A percentile compares a stretch with the other conserved stretches of the same genome.
Evolutionary conservation across 106 monocot genomes (phyloP).

Genomic region (Acorus gramineus): DNA sequence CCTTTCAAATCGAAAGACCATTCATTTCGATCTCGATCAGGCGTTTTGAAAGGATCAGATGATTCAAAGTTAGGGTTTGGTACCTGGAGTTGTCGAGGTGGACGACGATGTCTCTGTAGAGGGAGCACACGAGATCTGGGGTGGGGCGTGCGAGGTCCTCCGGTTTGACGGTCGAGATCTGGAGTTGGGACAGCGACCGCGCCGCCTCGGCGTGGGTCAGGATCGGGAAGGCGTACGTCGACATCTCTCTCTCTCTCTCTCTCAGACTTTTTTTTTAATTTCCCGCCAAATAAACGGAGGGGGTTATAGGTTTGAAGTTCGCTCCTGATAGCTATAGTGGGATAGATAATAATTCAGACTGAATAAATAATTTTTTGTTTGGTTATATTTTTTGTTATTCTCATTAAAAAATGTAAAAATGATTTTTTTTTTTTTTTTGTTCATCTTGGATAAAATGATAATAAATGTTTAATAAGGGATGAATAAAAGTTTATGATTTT

Average conservation of each 20-base stretch:
- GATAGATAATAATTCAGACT: too few species aligned
- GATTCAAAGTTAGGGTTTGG: not conserved
- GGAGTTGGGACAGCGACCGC: constrained; percentile 6
- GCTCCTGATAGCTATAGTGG: too few species aligned
- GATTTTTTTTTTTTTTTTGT: too few species aligned
- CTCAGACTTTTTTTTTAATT: not conserved
- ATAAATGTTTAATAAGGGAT: too few species aligned
- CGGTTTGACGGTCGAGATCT: constrained; percentile 16
- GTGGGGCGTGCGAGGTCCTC: constrained; percentile 30
- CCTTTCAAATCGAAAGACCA: constrained; percentile 9
- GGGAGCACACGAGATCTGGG: constrained; percentile 20
- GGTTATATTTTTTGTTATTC: too few species aligned
- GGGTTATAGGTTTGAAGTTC: too few species aligned
- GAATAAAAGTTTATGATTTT: too few species aligned
- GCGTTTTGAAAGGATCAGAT: not conserved
- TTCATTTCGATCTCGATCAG: not conserved
- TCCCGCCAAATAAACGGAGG: too few species aligned
- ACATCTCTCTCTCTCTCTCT: constrained; percentile 9
- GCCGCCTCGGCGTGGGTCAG: constrained; percentile 24
- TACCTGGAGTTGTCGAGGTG: constrained; percentile 38
- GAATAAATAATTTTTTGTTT: too few species aligned
- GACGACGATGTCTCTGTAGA: constrained; percentile 31
- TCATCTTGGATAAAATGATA: too few species aligned
- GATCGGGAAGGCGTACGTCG: constrained; percentile 28
- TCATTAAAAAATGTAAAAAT: too few species aligned